Evolutionary conservation across 805 yeast genomes (phyloP).

Genomic region (Lipomyces japonicus): DNA sequence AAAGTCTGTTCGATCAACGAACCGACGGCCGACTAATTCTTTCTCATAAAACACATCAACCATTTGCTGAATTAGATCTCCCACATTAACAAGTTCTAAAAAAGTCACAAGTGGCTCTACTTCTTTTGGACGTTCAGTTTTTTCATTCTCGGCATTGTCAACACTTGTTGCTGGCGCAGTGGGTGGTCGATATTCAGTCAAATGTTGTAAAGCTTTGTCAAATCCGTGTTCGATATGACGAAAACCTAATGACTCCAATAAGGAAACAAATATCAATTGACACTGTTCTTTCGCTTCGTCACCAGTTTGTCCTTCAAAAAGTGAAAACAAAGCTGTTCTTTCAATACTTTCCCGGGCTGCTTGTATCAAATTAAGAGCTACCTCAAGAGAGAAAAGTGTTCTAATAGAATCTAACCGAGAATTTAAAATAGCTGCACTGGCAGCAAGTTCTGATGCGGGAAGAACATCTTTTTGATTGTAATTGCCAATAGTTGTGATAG

Average conservation of each 20-base stretch:
- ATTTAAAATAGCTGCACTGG: conserved; percentile 71
- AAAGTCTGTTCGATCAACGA: conserved; percentile 74
- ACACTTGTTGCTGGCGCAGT: conserved; percentile 28
- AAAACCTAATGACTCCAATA: conserved; percentile 59
- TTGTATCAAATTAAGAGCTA: conserved; percentile 67
- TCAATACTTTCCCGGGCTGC: conserved; percentile 63
- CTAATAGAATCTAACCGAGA: conserved; percentile 73
- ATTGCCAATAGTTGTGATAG: not conserved
- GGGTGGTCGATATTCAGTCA: conserved; percentile 67
- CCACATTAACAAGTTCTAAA: conserved; percentile 86
- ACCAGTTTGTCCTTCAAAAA: conserved; percentile 35
- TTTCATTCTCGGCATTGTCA: conserved; percentile 11
- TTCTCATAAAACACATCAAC: conserved; percentile 83
- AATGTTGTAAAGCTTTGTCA: conserved; percentile 66
- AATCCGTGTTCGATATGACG: conserved; percentile 85
- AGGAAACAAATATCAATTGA: conserved; percentile 64
- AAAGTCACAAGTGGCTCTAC: conserved; percentile 77
- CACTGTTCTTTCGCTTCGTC: conserved; percentile 45
- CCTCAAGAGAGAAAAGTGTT: conserved; percentile 72
- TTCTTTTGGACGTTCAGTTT: conserved; percentile 8
- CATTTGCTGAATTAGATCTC: conserved; percentile 91
- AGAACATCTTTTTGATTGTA: conserved; percentile 25
- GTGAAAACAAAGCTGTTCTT: conserved; percentile 50
- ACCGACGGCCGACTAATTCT: conserved; percentile 56
- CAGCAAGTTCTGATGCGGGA: conserved; percentile 65